phyloP scores from a whole-genome alignment of 768 basidiomycete species.

The Serendipita sp. region DNA sequence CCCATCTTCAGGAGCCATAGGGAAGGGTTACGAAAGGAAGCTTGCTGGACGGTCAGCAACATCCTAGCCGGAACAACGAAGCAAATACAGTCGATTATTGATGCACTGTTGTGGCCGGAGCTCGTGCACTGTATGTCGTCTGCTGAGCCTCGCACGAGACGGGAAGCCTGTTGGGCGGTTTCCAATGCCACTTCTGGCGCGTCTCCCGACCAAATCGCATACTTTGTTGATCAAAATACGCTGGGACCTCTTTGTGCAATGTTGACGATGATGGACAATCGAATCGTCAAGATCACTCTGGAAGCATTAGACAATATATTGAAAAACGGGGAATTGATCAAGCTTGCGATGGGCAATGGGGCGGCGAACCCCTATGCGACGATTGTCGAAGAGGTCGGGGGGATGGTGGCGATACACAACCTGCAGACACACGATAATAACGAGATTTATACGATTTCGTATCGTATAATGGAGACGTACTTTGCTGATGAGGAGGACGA shows the following conservation, averaged over 20 bases:
- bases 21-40: constrained; percentile 98
- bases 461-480: constrained; percentile 5
- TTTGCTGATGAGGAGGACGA: constrained; percentile 5
- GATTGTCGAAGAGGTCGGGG: neutral
- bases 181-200: constrained; percentile 3
- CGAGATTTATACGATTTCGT: constrained; percentile 3
- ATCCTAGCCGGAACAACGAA: constrained; percentile 92
- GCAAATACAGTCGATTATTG: constrained; percentile 94
- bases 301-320: constrained; percentile 1
- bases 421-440: constrained; percentile 3
- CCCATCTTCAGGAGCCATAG: constrained; percentile 88
- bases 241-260: neutral
- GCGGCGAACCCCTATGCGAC: neutral
- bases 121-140: neutral
- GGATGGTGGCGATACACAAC: constrained; percentile 4
- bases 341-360: neutral
- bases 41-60: constrained; percentile 99
- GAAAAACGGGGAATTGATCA: constrained; percentile 1
- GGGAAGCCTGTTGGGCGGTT: constrained; percentile 1
- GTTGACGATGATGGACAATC: constrained; percentile 5
- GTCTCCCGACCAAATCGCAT: constrained; percentile 1
- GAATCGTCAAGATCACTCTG: neutral
- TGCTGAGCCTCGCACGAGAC: constrained; percentile 1
- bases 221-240: constrained; percentile 1
- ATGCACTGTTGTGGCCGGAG: constrained; percentile 39